Base-by-base conservation (phyloP, 2,329 filamentous ascomycete genomes). In the Diplodia scrobiculata region DNA sequence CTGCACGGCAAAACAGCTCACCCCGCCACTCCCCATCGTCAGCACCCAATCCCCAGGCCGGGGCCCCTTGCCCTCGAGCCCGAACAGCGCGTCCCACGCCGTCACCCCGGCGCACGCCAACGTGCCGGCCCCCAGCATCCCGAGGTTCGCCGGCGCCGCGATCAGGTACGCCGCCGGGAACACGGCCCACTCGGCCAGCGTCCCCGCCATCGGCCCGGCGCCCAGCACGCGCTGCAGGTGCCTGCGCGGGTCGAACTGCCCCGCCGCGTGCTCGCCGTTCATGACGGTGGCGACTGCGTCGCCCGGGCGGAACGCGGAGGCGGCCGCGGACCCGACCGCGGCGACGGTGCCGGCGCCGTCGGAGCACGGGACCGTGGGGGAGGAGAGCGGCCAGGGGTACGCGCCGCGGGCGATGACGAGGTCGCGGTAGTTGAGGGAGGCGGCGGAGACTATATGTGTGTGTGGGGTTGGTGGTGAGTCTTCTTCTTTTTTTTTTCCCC, bases 81-180 rank as follows among this genome's bases (percentile, higher is more conserved):
- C 83, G 68, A 82, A 84, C 7, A 85, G 75, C 0, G 79, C 81
- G 70, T 85, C 84, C 83, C 83, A 85, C 1, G 83, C 82, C 2
- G 77, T 79, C 47, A 79, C 67, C 0, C 72, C 76, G 9, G 76
- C 78, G 69, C 83, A 84, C 17, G 77, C 75, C 29, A 85, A 73
- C 0, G 83, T 84, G 14, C 74, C 73, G 7, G 79, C 81, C 70
- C 84, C 79, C 5, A 79, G 53, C 67, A 78, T 81, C 69, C 78
- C 76, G 21, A 85, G 73, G 67, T 82, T 82, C 63, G 84, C 76
- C 0, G 91, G 91, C 66, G 84, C 80, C 52, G 78, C 79, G 17
- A 92, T 88, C 5, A 94, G 81, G 1, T 89, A 90, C 32, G 80
- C 73, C 71, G 92, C 87, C 66, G 85, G 82, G 73, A 90, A 92